Evolutionary conservation across 176 grass and related monocot species (phyloP).

Genomic region (Tuctoria greenei): DNA sequence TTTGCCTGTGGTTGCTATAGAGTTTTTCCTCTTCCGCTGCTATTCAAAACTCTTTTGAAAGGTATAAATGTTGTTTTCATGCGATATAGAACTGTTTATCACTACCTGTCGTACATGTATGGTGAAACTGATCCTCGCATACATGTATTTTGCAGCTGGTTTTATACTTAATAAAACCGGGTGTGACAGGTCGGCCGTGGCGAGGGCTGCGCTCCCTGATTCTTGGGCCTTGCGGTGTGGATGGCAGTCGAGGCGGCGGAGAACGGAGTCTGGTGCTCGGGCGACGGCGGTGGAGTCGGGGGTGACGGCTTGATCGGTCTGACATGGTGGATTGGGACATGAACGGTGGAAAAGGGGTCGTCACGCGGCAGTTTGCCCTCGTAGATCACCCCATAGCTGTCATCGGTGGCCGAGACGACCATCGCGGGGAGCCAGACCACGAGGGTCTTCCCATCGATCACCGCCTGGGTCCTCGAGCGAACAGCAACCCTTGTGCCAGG

Average conservation of each 20-base stretch:
- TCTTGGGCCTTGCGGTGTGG: neutral
- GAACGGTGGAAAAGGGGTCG: neutral
- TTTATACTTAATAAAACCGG: no score
- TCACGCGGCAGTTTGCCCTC: neutral
- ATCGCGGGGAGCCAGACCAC: conserved; percentile 16
- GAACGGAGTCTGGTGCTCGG: neutral
- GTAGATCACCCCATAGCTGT: conserved; percentile 6
- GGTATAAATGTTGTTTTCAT: no score
- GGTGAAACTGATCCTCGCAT: no score
- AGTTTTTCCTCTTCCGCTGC: no score
- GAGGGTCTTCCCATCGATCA: neutral
- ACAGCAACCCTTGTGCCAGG: neutral
- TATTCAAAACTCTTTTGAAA: no score
- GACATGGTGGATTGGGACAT: neutral
- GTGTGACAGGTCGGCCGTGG: neutral
- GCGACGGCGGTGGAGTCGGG: neutral
- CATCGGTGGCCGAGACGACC: neutral
- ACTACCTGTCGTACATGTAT: no score
- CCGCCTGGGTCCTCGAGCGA: neutral
- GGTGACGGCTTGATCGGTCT: neutral
- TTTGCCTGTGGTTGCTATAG: no score
- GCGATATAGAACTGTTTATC: no score
- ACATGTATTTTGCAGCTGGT: no score
- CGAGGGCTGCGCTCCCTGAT: no score
- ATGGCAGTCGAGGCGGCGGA: neutral